Evolutionary conservation across 495 filamentous ascomycete genomes (phyloP).

Genomic region (Hypomontagnella monticulosa): DNA sequence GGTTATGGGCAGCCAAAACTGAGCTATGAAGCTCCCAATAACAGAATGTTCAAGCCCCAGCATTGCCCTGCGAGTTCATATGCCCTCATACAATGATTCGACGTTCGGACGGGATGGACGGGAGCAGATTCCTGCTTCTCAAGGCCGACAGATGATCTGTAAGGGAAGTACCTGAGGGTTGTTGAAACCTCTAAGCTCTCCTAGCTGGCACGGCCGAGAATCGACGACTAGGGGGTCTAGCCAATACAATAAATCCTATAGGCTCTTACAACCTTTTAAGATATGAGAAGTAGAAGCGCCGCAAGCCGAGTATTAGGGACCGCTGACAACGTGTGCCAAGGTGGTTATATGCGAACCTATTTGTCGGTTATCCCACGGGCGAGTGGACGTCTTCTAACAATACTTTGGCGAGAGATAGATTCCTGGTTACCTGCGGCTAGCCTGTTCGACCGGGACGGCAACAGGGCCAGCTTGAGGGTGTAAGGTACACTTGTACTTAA

Average conservation of each 20-base stretch:
- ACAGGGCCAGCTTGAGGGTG: background rate
- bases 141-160: slow-evolving; percentile 3
- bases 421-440: slow-evolving; percentile 29
- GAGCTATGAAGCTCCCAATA: slow-evolving; percentile 49
- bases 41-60: slow-evolving; percentile 33
- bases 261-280: background rate
- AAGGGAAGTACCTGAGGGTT: slow-evolving; percentile 23
- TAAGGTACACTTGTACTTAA: slow-evolving; percentile 40
- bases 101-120: slow-evolving; percentile 5
- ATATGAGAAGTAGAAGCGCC: slow-evolving; percentile 24
- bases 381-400: slow-evolving; percentile 27
- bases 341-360: slow-evolving; percentile 36
- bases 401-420: slow-evolving; percentile 13
- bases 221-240: slow-evolving; percentile 13
- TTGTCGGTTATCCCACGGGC: slow-evolving; percentile 30
- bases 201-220: slow-evolving; percentile 5
- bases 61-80: slow-evolving; percentile 28
- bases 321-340: slow-evolving; percentile 35
- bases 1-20: slow-evolving; percentile 60
- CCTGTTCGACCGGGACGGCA: slow-evolving; percentile 13
- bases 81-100: slow-evolving; percentile 20
- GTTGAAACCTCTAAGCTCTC: slow-evolving; percentile 26
- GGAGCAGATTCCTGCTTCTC: background rate
- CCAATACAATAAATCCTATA: slow-evolving; percentile 7
- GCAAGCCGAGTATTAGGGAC: slow-evolving; percentile 35